Evolutionary conservation across 352 stramenopile genomes (phyloP).

Genomic region (Globisporangium emineosum): DNA sequence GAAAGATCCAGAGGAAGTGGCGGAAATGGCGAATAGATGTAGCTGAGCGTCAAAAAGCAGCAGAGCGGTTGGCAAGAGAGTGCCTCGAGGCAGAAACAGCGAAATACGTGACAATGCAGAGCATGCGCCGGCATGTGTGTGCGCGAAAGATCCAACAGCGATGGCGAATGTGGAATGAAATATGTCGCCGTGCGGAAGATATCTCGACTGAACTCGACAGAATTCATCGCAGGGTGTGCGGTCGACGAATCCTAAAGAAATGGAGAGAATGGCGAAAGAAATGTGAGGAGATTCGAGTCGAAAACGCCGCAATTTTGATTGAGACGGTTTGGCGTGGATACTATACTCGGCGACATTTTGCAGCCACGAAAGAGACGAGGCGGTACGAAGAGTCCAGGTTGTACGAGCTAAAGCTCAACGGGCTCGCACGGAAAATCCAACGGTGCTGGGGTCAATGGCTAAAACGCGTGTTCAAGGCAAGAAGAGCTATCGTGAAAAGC

Average conservation of each 20-base stretch:
- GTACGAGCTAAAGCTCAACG: slow-evolving; percentile 11
- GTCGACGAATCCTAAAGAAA: slow-evolving; percentile 11
- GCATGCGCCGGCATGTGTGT: slow-evolving; percentile 6
- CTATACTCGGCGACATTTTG: slow-evolving; percentile 7
- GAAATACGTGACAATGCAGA: background rate
- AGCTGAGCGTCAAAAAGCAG: slow-evolving; percentile 1
- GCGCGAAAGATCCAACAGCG: background rate
- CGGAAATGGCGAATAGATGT: slow-evolving; percentile 1
- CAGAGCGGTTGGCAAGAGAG: background rate
- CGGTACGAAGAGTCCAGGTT: slow-evolving; percentile 5
- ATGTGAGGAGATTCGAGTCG: slow-evolving; percentile 3
- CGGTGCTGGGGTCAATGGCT: slow-evolving; percentile 33
- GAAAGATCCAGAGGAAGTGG: slow-evolving; percentile 21
- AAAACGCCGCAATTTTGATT: slow-evolving; percentile 13
- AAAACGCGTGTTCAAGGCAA: slow-evolving; percentile 20
- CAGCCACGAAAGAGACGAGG: background rate
- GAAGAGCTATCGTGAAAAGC: slow-evolving; percentile 28
- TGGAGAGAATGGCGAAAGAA: slow-evolving; percentile 13
- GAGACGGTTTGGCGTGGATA: slow-evolving; percentile 17
- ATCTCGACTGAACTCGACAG: slow-evolving; percentile 11
- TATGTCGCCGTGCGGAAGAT: background rate
- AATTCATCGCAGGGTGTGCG: slow-evolving; percentile 13
- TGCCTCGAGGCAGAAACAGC: background rate
- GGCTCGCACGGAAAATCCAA: slow-evolving; percentile 17
- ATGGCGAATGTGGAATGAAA: slow-evolving; percentile 8